Percentiles rank a stretch among this genome's conserved stretches.
These are phyloP conservation scores for Pogostemon cablin DNA, from an alignment of 257 asterid species.

Conservation along the genomic window DNA sequence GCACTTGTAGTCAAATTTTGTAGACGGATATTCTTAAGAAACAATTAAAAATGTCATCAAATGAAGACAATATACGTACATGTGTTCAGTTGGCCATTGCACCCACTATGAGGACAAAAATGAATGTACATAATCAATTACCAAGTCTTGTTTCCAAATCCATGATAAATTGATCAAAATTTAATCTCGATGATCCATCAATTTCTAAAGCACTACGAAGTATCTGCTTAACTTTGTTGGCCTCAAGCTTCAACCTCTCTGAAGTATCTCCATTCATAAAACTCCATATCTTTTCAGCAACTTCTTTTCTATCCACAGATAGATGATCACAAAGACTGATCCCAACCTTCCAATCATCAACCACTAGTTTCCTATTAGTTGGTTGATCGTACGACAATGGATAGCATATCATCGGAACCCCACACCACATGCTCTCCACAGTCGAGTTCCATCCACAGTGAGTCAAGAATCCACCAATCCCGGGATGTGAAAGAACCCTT, in stretches of 20 bases:
- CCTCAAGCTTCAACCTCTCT: too few relatives aligned
- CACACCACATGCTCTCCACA: constrained; percentile 3
- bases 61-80: too few relatives aligned
- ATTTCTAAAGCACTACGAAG: too few relatives aligned
- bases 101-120: too few relatives aligned
- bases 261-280: too few relatives aligned
- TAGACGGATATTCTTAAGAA: too few relatives aligned
- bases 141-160: background rate
- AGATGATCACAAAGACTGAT: background rate
- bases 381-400: background rate
- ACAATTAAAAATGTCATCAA: too few relatives aligned
- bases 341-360: constrained; percentile 1
- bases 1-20: too few relatives aligned
- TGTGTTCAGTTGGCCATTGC: too few relatives aligned
- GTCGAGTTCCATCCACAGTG: constrained; percentile 26
- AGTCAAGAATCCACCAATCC: constrained; percentile 17
- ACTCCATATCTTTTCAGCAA: background rate
- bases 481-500: background rate
- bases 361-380: constrained; percentile 10
- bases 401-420: constrained; percentile 6
- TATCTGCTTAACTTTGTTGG: too few relatives aligned
- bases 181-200: background rate
- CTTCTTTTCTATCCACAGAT: background rate
- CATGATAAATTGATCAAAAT: constrained; percentile 15
- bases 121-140: background rate